These are phyloP conservation scores for Venturia asperata DNA, from an alignment of 2,329 filamentous ascomycete species.

Conservation along the genomic window DNA sequence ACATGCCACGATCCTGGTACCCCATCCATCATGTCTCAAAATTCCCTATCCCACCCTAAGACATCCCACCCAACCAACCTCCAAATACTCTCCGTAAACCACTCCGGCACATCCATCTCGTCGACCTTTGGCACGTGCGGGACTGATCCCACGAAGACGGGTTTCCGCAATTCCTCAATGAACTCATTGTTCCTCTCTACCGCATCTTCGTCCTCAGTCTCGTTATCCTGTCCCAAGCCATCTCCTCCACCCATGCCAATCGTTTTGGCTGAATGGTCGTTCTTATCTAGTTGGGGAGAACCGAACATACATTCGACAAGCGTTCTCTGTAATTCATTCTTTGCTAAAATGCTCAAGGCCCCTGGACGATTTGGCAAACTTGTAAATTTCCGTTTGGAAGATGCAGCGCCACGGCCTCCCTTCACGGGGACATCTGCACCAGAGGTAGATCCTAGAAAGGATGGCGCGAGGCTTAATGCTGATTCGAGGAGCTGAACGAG, in stretches of 20 bases:
- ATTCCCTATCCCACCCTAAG: slow-evolving; percentile 25
- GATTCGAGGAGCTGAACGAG: slow-evolving; percentile 7
- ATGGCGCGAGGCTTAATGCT: slow-evolving; percentile 8
- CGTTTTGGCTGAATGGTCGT: neutral
- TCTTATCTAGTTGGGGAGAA: neutral
- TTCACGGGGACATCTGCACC: neutral
- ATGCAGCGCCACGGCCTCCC: neutral
- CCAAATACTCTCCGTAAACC: slow-evolving; percentile 53
- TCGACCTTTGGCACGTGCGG: slow-evolving; percentile 32
- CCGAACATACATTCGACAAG: slow-evolving; percentile 19
- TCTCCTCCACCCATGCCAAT: neutral
- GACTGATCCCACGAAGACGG: slow-evolving; percentile 25
- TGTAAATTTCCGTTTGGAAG: neutral
- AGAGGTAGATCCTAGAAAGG: slow-evolving; percentile 9
- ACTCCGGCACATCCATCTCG: slow-evolving; percentile 40
- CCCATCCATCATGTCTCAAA: neutral
- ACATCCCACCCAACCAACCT: slow-evolving; percentile 52
- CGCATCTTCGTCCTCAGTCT: slow-evolving; percentile 1
- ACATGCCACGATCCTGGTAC: too few species aligned
- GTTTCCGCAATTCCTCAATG: slow-evolving; percentile 37
- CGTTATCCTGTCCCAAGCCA: neutral
- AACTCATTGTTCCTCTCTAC: slow-evolving; percentile 30
- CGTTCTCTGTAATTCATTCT: slow-evolving; percentile 15
- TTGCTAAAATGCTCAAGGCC: slow-evolving; percentile 7
- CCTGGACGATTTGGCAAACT: neutral